Evolutionary conservation across 2,329 filamentous ascomycete genomes (phyloP).

Genomic region (Tolypocladium capitatum): DNA sequence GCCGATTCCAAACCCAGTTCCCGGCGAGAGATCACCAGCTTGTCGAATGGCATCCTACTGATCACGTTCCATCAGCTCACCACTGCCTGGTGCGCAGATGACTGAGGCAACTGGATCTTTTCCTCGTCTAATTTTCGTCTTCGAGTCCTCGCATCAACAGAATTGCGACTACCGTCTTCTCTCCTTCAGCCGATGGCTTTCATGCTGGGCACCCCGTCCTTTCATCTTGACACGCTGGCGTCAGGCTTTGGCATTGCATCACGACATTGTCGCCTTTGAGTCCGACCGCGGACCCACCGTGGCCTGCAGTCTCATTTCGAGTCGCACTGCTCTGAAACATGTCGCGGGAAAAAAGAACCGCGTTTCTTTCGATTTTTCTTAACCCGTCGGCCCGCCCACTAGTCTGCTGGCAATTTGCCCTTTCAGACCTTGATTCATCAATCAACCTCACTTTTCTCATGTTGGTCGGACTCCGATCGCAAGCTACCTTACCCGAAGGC

Average conservation of each 20-base stretch:
- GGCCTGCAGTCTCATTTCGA: constrained; percentile 9
- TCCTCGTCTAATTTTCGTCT: background rate
- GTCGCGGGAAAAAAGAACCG: constrained; percentile 6
- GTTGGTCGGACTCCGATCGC: background rate
- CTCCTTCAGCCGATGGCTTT: background rate
- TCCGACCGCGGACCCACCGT: background rate
- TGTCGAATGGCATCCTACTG: constrained; percentile 54
- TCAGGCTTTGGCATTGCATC: background rate
- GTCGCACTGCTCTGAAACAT: constrained; percentile 11
- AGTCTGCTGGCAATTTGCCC: background rate
- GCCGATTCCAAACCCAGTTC: constrained; percentile 26
- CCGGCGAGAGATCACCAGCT: constrained; percentile 36
- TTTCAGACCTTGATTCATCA: background rate
- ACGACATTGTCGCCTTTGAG: background rate
- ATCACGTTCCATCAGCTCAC: constrained; percentile 9
- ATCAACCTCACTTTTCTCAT: background rate
- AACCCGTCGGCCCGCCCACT: background rate
- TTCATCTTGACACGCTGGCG: background rate
- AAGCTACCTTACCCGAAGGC: background rate
- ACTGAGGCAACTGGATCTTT: constrained; percentile 2
- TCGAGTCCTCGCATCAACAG: background rate
- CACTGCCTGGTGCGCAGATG: constrained; percentile 15
- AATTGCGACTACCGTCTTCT: background rate
- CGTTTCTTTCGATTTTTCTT: background rate
- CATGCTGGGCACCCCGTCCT: no score